These are phyloP conservation scores for Pythium pyrilobum DNA, from an alignment of 352 stramenopile species.

Conservation along the genomic window DNA sequence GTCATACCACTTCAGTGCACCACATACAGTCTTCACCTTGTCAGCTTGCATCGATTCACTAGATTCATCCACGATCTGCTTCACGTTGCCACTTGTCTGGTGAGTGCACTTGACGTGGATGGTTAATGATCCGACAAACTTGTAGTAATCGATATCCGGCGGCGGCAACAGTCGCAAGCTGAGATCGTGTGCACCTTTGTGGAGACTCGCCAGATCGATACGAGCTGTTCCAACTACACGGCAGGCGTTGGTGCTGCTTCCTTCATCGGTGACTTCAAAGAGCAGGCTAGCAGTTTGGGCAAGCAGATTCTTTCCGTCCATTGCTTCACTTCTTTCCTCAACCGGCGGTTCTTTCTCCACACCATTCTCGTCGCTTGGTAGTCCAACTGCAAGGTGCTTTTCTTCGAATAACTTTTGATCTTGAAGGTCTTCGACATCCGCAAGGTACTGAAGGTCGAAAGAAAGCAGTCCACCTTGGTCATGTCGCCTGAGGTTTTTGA, in stretches of 20 bases:
- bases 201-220: slow-evolving; percentile 40
- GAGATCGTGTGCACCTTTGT: slow-evolving; percentile 32
- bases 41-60: neutral
- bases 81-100: slow-evolving; percentile 3
- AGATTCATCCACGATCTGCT: neutral
- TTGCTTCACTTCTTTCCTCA: neutral
- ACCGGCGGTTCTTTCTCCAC: slow-evolving; percentile 3
- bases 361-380: neutral
- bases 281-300: slow-evolving; percentile 36
- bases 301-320: slow-evolving; percentile 25
- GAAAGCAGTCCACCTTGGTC: neutral
- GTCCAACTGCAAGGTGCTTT: neutral
- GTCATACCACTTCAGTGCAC: slow-evolving; percentile 11
- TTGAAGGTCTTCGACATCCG: slow-evolving; percentile 22
- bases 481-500: slow-evolving; percentile 5
- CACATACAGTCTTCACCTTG: slow-evolving; percentile 7
- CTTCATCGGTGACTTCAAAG: slow-evolving; percentile 41
- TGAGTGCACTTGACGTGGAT: slow-evolving; percentile 26
- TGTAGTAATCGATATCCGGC: slow-evolving; percentile 40
- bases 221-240: slow-evolving; percentile 37
- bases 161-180: slow-evolving; percentile 35
- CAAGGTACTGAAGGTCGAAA: slow-evolving; percentile 5
- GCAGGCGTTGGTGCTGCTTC: neutral
- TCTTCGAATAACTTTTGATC: slow-evolving; percentile 11
- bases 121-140: slow-evolving; percentile 40